A percentile compares a stretch with the other conserved stretches of the same genome.
These are phyloP conservation scores for Apophysomyces ossiformis DNA, from an alignment of 371 early-diverging fungal species.

Conservation along the genomic window DNA sequence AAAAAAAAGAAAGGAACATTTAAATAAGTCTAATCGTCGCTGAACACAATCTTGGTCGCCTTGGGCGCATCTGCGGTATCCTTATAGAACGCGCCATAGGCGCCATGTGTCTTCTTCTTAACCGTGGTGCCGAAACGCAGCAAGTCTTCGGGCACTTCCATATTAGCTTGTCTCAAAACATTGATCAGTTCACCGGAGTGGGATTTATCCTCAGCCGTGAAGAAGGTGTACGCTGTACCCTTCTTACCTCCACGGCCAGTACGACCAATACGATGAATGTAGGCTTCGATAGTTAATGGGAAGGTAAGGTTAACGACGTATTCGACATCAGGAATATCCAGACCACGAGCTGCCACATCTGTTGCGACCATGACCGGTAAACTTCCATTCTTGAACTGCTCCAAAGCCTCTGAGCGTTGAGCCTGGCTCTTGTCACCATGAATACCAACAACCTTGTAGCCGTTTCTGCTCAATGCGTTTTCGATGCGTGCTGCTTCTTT, in stretches of 20 bases:
- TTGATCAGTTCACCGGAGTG: conserved; percentile 90
- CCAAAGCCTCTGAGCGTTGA: conserved; percentile 72
- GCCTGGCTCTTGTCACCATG: conserved; percentile 86
- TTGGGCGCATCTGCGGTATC: conserved; percentile 85
- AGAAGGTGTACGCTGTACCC: conserved; percentile 94
- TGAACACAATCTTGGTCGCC: conserved; percentile 90
- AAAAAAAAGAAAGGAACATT: conserved; percentile 15
- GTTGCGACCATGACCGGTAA: conserved; percentile 88
- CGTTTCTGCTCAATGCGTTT: conserved; percentile 66
- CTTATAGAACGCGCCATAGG: conserved; percentile 96
- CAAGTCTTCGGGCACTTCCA: conserved; percentile 85
- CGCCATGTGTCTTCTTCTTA: conserved; percentile 95
- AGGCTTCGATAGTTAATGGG: conserved; percentile 96
- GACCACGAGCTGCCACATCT: conserved; percentile 95
- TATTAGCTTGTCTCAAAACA: conserved; percentile 88
- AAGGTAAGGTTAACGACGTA: conserved; percentile 98
- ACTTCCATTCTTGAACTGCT: conserved; percentile 73
- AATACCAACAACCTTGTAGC: conserved; percentile 84
- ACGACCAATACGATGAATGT: conserved; percentile 94
- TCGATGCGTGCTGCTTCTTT: conserved; percentile 91
- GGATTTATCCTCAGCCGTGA: conserved; percentile 93
- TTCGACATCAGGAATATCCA: conserved; percentile 97
- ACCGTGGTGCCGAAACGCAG: conserved; percentile 94
- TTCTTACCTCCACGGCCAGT: conserved; percentile 95
- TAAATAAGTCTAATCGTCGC: conserved; percentile 24